A percentile compares a stretch with the other conserved stretches of the same genome.
Evolutionary conservation across 345 rosid species (phyloP).

Genomic region (Pseudoturritis turrita): DNA sequence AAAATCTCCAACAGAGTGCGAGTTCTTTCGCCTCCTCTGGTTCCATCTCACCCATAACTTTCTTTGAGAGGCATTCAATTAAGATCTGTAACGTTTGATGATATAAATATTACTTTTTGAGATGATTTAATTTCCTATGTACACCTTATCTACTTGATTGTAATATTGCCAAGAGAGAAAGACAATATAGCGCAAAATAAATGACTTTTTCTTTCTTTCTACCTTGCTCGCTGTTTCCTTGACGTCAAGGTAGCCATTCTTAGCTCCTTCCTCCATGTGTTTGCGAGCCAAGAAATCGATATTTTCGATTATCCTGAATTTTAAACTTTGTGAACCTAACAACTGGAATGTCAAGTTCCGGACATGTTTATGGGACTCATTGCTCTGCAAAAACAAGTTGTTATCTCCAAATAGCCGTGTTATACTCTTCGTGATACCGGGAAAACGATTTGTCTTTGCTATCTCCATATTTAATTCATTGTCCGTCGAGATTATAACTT

Average conservation of each 20-base stretch:
- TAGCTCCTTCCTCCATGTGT: not conserved
- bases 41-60: slow-evolving; percentile 8
- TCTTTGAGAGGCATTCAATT: slow-evolving; percentile 6
- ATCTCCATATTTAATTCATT: slow-evolving; percentile 1
- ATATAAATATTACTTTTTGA: not conserved
- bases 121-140: not conserved
- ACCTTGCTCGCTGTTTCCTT: slow-evolving; percentile 10
- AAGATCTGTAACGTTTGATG: not conserved
- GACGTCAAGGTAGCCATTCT: not conserved
- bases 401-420: not conserved
- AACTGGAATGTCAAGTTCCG: not conserved
- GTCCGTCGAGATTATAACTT: slow-evolving; percentile 11
- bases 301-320: not conserved
- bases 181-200: not conserved
- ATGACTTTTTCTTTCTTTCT: not conserved
- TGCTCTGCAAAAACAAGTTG: slow-evolving; percentile 7
- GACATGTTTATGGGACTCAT: not conserved
- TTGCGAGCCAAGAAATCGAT: not conserved
- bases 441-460: not conserved
- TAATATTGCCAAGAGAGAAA: not conserved
- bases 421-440: slow-evolving; percentile 1
- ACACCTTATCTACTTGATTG: not conserved
- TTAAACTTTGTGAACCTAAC: not conserved
- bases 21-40: slow-evolving; percentile 12
- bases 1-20: slow-evolving; percentile 11